A percentile compares a stretch with the other conserved stretches of the same genome.
Evolutionary conservation across 139 green algal genomes (phyloP).

Genomic region (Closterium sp.): DNA sequence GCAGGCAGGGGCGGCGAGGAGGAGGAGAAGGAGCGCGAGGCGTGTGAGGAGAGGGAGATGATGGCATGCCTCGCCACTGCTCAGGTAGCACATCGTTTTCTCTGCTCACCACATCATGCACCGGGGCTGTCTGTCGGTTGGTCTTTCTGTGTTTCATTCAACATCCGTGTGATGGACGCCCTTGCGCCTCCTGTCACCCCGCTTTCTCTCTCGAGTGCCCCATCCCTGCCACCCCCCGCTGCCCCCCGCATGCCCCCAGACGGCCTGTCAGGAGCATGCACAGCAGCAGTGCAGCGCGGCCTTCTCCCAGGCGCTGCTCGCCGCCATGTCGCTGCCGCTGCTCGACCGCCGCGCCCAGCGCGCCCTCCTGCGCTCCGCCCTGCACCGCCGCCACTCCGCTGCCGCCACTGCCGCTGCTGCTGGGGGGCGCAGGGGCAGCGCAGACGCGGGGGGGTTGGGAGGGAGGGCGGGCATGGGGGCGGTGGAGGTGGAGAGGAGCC

Average conservation of each 20-base stretch:
- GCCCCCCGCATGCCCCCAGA: neutral
- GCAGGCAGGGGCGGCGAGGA: neutral
- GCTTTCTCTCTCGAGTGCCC: no score
- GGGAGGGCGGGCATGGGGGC: neutral
- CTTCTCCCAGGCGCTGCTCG: neutral
- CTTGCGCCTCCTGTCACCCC: no score
- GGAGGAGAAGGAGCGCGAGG: neutral
- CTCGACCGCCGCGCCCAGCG: neutral
- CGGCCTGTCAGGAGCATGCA: neutral
- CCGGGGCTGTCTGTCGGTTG: no score
- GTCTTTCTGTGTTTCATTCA: no score
- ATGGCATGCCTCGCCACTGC: neutral
- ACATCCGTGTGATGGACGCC: no score
- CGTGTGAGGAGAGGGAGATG: slow-evolving; percentile 3
- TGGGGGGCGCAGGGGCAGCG: neutral
- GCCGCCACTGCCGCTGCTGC: neutral
- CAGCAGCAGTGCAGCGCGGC: neutral
- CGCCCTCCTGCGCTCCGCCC: neutral
- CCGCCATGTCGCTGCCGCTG: neutral
- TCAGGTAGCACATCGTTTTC: no score
- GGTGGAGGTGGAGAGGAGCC: neutral
- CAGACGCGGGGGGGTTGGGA: neutral
- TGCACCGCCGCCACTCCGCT: neutral
- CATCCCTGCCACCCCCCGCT: no score
- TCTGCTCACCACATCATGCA: no score